Evolutionary conservation across 345 rosid species (phyloP), one percentile per base, ranked within the genome.

Genomic region (Melastoma malabathricum): DNA sequence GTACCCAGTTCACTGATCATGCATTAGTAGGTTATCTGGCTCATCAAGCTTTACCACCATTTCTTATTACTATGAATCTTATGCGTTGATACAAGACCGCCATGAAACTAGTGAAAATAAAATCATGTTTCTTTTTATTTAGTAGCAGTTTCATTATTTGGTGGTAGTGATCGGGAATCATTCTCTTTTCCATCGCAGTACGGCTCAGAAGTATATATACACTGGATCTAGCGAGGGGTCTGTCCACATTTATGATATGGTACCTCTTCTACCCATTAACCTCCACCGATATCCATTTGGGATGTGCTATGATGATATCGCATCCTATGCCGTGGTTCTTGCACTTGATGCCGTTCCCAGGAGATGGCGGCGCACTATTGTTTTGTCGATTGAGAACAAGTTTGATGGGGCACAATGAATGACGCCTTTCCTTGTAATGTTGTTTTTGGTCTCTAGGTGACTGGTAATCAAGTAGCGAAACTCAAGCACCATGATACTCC

Each of bases 131-230:
- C 18, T 27, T 23, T 29, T 50, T 4, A 38, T 7, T 31, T 31
- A 43, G 39, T 51, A 19, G 15, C 7, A 48, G 12, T 27, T 44
- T 31, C 2, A 15, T 0, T 2, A 12, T 57, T 15, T 22, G 1
- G 25, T 51, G 15, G 48, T 46, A 16, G 44, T 6, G 15, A 46
- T 25, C 50, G 20, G 47, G 43, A 41, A 34, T 39, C 49, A 15
- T 43, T 29, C 15, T 50, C 15, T 47, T 27, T 3, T 17, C 56
- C 46, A 47, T 53, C 68, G 81, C 85, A 82, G 85, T 79, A 82
- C 89, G 4, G 85, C 79, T 44, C 84, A 76, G 55, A 79, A 68
- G 64, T 79, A 78, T 64, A 82, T 82, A 49, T 79, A 74, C 64
- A 82, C 83, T 1, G 89, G 89, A 51, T 78, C 85, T 6, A 59